Base-by-base conservation (phyloP, 805 yeast species). In the Saccharomycopsis lassenensis region DNA sequence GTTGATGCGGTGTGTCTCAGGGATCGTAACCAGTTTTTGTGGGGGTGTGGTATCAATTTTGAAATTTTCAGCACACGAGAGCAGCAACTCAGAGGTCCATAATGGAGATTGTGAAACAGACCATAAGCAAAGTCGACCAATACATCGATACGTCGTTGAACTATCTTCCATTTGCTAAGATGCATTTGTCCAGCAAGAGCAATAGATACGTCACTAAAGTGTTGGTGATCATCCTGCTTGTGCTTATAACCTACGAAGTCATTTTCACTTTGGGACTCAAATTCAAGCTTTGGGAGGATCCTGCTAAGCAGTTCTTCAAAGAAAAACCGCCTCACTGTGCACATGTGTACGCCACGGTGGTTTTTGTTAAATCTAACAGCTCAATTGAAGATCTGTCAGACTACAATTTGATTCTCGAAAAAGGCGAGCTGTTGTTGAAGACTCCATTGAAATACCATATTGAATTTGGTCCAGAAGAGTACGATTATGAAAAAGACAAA, bases 391-490 rank as follows among this genome's bases (percentile, higher is more conserved):
- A 29, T 19, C 11, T 7, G 5, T 24, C 21, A 5, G 18, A 29
- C n/a, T 22, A 18, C 11, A 16, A 12, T 7, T 30, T 24, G 10
- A 4, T 28, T 5, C n/a, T 19, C 7, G n/a, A 33, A 7, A 4
- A 16, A 6, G 24, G 33, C 27, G 3, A 36, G 1, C 22, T 55
- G 37, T 36, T 50, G 32, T 41, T 60, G 15, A 36, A 47, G 4
- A 54, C 50, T 17, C 67, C 71, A 2, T 44, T 79, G 22, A 61
- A 60, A 18, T 82, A 76, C 51, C 81, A 80, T 52, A 65, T 80
- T 46, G 93, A 82, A 51, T 83, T 83, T 55, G 72, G 82, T 21
- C 91, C 93, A 0, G 87, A 78, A 47, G 94, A 83, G 48, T 82
- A 73, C 51, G 74, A 72, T 42, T 53, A 53, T 23, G 59, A 40